phyloP scores from a whole-genome alignment of 805 yeast species.

The Pichia rugopelliculosa region DNA sequence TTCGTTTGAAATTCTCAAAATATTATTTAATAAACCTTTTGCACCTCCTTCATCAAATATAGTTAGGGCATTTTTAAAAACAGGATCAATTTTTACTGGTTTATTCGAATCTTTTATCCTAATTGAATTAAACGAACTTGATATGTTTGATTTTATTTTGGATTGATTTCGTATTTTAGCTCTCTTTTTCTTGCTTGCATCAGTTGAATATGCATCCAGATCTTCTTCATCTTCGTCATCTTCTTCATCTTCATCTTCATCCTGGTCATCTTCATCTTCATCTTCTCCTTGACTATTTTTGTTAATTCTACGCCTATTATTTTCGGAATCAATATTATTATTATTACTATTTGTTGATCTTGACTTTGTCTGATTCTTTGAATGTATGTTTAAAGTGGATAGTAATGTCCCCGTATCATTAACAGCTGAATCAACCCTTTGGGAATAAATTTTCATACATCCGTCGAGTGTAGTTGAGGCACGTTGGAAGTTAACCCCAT shows the following conservation, averaged over 20 bases:
- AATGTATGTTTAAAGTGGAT: slow-evolving; percentile 35
- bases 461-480: slow-evolving; percentile 93
- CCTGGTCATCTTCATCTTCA: slow-evolving; percentile 17
- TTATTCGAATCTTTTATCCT: slow-evolving; percentile 32
- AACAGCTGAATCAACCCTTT: slow-evolving; percentile 87
- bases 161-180: neutral
- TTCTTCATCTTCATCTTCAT: slow-evolving; percentile 6
- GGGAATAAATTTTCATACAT: slow-evolving; percentile 85
- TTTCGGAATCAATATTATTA: slow-evolving; percentile 10
- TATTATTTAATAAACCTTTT: slow-evolving; percentile 42
- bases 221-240: slow-evolving; percentile 16
- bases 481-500: slow-evolving; percentile 76
- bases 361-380: slow-evolving; percentile 6
- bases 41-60: slow-evolving; percentile 62
- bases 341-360: slow-evolving; percentile 21
- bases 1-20: slow-evolving; percentile 37
- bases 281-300: slow-evolving; percentile 12
- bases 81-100: slow-evolving; percentile 46
- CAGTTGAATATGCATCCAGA: neutral
- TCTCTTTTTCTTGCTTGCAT: neutral
- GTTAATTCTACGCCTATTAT: too few relatives aligned
- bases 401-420: slow-evolving; percentile 78
- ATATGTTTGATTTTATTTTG: slow-evolving; percentile 11
- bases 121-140: neutral
- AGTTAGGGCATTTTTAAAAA: slow-evolving; percentile 48